Evolutionary conservation across 495 filamentous ascomycete species (phyloP).

Genomic region (Cetradonia linearis): DNA sequence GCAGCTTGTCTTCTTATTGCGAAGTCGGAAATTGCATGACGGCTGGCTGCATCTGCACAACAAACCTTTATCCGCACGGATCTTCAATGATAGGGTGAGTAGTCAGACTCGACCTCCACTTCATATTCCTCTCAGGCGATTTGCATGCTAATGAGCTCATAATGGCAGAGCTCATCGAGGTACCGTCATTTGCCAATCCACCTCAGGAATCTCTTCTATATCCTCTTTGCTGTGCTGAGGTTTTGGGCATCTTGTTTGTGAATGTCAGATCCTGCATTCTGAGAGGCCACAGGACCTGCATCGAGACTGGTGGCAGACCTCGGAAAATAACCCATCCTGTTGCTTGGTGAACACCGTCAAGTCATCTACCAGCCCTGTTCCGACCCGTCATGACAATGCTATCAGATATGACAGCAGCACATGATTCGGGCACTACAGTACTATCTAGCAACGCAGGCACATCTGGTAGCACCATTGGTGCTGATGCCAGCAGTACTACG

Average conservation of each 20-base stretch:
- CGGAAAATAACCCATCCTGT: neutral
- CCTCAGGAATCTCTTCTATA: neutral
- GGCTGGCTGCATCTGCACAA: constrained; percentile 22
- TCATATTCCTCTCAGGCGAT: constrained; percentile 9
- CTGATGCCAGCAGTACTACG: constrained; percentile 5
- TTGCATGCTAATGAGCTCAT: constrained; percentile 16
- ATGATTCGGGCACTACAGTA: constrained; percentile 4
- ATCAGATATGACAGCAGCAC: constrained; percentile 12
- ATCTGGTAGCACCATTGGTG: constrained; percentile 2
- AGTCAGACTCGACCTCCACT: constrained; percentile 12
- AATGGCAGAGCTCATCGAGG: constrained; percentile 5
- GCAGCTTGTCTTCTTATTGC: constrained; percentile 12
- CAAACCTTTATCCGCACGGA: constrained; percentile 19
- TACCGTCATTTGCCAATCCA: neutral
- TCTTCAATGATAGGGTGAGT: constrained; percentile 18
- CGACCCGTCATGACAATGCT: neutral
- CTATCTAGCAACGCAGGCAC: constrained; percentile 5
- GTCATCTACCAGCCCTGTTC: neutral
- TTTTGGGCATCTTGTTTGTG: neutral
- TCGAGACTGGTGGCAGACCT: neutral
- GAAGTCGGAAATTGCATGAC: constrained; percentile 14
- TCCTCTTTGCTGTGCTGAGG: neutral
- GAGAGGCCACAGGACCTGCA: neutral
- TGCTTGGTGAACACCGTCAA: neutral
- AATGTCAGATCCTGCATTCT: neutral